Evolutionary conservation across 1,139 yeast species (phyloP).

Genomic region (Blastobotrys malaysiensis): DNA sequence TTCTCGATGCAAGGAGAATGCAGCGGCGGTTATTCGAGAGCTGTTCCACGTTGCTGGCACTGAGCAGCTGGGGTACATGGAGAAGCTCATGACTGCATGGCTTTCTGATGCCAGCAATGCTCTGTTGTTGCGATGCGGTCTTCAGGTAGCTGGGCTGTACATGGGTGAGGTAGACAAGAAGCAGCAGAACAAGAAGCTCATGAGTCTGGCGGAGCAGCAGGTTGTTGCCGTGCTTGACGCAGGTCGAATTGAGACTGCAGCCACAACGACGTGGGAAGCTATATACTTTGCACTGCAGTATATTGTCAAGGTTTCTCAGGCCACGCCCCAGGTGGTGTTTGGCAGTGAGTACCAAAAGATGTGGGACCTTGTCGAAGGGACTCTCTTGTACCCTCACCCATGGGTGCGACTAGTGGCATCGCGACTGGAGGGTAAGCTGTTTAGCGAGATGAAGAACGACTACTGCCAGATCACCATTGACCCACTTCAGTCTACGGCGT

Average conservation of each 20-base stretch:
- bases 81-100: constrained; percentile 58
- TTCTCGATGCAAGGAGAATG: constrained; percentile 81
- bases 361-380: constrained; percentile 52
- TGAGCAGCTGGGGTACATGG: constrained; percentile 44
- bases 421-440: constrained; percentile 52
- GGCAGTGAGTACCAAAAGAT: constrained; percentile 28
- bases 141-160: constrained; percentile 65
- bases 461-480: constrained; percentile 19
- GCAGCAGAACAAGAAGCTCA: constrained; percentile 15
- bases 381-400: constrained; percentile 78
- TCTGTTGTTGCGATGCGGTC: constrained; percentile 66
- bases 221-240: constrained; percentile 22
- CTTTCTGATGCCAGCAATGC: constrained; percentile 49
- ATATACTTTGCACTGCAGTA: constrained; percentile 62
- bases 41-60: constrained; percentile 36
- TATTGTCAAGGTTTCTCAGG: constrained; percentile 37
- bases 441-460: constrained; percentile 32
- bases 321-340: constrained; percentile 29
- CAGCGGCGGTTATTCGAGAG: constrained; percentile 54
- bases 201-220: constrained; percentile 20
- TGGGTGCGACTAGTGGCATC: constrained; percentile 79
- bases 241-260: constrained; percentile 20
- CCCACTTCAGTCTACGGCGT: constrained; percentile 55
- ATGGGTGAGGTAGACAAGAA: constrained; percentile 45
- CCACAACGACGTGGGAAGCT: constrained; percentile 58